Evolutionary conservation across 345 rosid genomes (phyloP).

Genomic region (Bretschneidera sinensis): DNA sequence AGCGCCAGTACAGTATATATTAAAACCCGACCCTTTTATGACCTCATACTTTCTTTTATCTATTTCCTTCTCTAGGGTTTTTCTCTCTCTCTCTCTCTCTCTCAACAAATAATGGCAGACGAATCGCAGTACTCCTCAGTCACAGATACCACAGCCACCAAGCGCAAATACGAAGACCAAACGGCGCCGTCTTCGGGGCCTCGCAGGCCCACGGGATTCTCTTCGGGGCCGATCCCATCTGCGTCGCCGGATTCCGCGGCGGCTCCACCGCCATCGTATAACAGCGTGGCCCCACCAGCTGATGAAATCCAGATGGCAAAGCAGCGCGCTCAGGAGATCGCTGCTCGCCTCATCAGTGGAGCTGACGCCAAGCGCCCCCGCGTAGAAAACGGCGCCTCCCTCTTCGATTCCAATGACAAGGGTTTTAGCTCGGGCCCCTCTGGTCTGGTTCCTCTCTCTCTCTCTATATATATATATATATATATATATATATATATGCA

Average conservation of each 20-base stretch:
- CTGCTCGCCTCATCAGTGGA: conserved; percentile 70
- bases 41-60: conserved; percentile 4
- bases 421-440: conserved; percentile 50
- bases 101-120: conserved; percentile 59
- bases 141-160: conserved; percentile 35
- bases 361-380: conserved; percentile 78
- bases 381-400: conserved; percentile 61
- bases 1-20: not conserved
- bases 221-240: conserved; percentile 51
- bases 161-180: conserved; percentile 92
- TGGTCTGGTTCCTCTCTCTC: conserved; percentile 18
- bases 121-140: conserved; percentile 84
- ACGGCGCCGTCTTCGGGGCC: conserved; percentile 39
- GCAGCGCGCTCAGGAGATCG: conserved; percentile 88
- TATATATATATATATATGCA: no score
- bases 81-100: conserved; percentile 10
- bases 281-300: conserved; percentile 68
- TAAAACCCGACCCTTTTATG: not conserved
- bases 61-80: conserved; percentile 57
- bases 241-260: conserved; percentile 41
- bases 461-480: not conserved
- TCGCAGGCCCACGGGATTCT: conserved; percentile 84
- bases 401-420: conserved; percentile 46
- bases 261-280: conserved; percentile 49
- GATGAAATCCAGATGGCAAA: conserved; percentile 87